Base-by-base conservation (phyloP, 2,329 filamentous ascomycete genomes). In the Claviceps sorghi region DNA sequence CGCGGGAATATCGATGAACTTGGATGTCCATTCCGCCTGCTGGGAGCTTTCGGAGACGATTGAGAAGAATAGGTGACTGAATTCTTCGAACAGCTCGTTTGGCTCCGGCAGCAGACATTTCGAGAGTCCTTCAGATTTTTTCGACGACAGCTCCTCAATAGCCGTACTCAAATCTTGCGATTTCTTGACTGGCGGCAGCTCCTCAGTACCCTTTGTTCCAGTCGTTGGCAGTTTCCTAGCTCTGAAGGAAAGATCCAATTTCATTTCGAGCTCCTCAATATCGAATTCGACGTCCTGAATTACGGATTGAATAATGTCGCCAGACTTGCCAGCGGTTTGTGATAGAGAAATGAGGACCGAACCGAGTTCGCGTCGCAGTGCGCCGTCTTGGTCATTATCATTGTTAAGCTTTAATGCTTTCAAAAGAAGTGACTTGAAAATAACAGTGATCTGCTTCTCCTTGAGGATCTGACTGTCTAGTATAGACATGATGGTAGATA, bases 241-340 rank as follows among this genome's bases (percentile, higher is more conserved):
- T 42, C 83, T 78, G 55, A 90, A 79, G 10, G 82, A 78, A 9
- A 83, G 79, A 52, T 87, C 83, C 21, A 94, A 73, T 58, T 80
- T 84, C 68, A 87, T 76, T 67, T 93, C 86, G 19, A 93, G 69
- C 48, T 82, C 77, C 55, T 88, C 80, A 45, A 93, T 77, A 60
- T 93, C 84, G 54, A 88, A 75, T 13, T 83, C 78, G 8, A 80
- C 77, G 42, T 84, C 78, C 38, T 80, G 72, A 40, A 91, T 76
- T 4, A 83, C 77, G n/a, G 74, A 74, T 55, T 81, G 75, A 53
- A 93, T 79, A n/a, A 83, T 72, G 29, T 77, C 73, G 13, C 81
- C 82, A 22, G 79, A 70, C 41, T 74, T 73, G 32, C 76, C 77
- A 9, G 76, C 72, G 41, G 73, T 70, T 55, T 83, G 80, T 4